These are phyloP conservation scores for Schizonepeta tenuifolia DNA, from an alignment of 257 asterid species.

Conservation along the genomic window DNA sequence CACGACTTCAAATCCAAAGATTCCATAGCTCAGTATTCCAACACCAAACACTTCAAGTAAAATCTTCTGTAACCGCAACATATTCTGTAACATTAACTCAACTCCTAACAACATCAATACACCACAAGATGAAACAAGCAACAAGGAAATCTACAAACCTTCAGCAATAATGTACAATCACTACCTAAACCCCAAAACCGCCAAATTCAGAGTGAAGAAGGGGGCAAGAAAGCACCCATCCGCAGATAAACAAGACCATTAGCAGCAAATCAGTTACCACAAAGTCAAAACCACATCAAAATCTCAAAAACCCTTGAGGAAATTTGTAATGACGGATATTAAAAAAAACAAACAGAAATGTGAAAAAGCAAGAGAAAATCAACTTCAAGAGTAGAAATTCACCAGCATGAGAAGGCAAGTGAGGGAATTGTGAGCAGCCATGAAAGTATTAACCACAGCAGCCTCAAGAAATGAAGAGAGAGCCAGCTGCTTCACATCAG, in stretches of 20 bases:
- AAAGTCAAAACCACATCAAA: constrained; percentile 27
- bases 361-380: not conserved
- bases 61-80: not conserved
- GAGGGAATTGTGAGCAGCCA: constrained; percentile 66
- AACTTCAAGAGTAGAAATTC: not conserved
- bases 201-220: constrained; percentile 16
- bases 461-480: constrained; percentile 50
- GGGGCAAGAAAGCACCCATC: constrained; percentile 7
- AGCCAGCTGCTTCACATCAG: constrained; percentile 46
- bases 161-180: constrained; percentile 4
- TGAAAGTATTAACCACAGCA: constrained; percentile 48
- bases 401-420: constrained; percentile 69
- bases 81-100: not conserved
- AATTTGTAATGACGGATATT: constrained; percentile 13
- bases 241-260: not conserved
- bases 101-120: not conserved
- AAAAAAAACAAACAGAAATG: not conserved
- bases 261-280: constrained; percentile 26
- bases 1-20: constrained; percentile 8
- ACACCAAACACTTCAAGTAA: not conserved
- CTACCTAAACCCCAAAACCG: not conserved
- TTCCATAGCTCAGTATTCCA: constrained; percentile 1
- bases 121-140: not conserved
- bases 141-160: constrained; percentile 7
- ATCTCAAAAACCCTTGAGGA: constrained; percentile 34